A percentile compares a stretch with the other conserved stretches of the same genome.
Evolutionary conservation across 345 rosid genomes (phyloP).

Genomic region (Eucalyptus marginata): DNA sequence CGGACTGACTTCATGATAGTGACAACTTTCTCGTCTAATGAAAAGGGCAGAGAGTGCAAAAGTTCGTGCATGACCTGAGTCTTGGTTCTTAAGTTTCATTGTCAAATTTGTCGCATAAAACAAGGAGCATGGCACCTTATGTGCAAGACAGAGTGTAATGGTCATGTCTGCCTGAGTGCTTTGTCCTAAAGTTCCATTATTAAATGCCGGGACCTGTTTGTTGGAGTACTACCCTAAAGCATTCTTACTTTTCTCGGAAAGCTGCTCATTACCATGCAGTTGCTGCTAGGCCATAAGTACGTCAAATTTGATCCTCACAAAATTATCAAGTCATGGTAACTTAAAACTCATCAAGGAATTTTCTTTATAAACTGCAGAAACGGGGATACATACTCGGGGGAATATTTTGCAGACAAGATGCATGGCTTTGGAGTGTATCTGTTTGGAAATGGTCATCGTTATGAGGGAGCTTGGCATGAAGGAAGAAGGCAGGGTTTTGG

Average conservation of each 20-base stretch:
- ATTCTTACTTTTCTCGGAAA: background rate
- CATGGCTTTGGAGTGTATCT: conserved; percentile 77
- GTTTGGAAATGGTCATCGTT: conserved; percentile 66
- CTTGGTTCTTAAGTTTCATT: background rate
- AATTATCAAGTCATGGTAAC: background rate
- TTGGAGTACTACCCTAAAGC: background rate
- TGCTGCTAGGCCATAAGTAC: background rate
- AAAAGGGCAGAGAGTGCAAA: background rate
- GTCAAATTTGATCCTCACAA: background rate
- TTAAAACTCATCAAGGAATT: background rate
- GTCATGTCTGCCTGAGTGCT: background rate
- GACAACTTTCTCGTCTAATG: background rate
- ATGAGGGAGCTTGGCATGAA: conserved; percentile 91
- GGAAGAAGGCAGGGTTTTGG: conserved; percentile 88
- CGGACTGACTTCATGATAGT: background rate
- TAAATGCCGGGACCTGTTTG: background rate
- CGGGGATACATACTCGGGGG: conserved; percentile 70
- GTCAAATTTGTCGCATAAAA: background rate
- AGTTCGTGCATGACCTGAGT: background rate
- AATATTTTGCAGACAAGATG: conserved; percentile 82
- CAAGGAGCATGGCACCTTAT: background rate
- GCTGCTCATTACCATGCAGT: background rate
- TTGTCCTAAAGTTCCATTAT: background rate
- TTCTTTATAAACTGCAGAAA: conserved; percentile 13
- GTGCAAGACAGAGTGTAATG: background rate